Evolutionary conservation across 306 rosid genomes (phyloP), one percentile per base, ranked within the genome.

Genomic region (Oemleria cerasiformis): DNA sequence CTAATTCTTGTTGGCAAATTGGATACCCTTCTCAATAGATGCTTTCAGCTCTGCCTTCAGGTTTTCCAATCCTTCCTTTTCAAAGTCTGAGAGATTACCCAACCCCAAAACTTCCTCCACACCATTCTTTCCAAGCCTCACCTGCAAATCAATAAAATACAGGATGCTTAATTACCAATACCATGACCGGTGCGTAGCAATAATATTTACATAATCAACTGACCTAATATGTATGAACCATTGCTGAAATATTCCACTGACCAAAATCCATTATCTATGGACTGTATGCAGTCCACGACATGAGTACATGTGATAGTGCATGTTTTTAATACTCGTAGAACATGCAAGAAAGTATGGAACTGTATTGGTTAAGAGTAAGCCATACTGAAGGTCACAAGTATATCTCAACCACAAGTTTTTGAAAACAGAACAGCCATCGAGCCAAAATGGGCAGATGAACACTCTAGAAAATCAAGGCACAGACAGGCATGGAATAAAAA

Each of bases 21-120:
- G 77, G 81, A 94, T 82, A 76, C 98, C 98, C 85, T 94, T 94
- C 82, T 94, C 98, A 47, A 94, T 94, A 9, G 98, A 94, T 23
- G 92, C 10, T 73, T 54, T 58, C 58, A 94, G 96, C 83, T 94
- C 98, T 19, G 91, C 53, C 80, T 80, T 94, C 16, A 94, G 91
- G 67, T 17, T 84, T 60, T 91, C 91, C 77, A 94, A 82, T 65
- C 90, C 89, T 80, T 94, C 82, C 64, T 91, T 79, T 72, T 91
- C 98, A 43, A 19, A 94, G 78, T 87, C 98, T 2, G 97, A 83
- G 80, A 94, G 97, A 68, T 81, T 40, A 8, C 98, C 98, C 74
- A 91, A 72, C 8, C 86, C 97, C 69, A 86, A 67, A 79, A 89
- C 85, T 76, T 88, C 88, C 72, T 94, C 97, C 39, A 86, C 92